Percentiles rank a stretch among this genome's conserved stretches.
phyloP scores from a whole-genome alignment of 768 basidiomycete species.

The Lyophyllum semitale region DNA sequence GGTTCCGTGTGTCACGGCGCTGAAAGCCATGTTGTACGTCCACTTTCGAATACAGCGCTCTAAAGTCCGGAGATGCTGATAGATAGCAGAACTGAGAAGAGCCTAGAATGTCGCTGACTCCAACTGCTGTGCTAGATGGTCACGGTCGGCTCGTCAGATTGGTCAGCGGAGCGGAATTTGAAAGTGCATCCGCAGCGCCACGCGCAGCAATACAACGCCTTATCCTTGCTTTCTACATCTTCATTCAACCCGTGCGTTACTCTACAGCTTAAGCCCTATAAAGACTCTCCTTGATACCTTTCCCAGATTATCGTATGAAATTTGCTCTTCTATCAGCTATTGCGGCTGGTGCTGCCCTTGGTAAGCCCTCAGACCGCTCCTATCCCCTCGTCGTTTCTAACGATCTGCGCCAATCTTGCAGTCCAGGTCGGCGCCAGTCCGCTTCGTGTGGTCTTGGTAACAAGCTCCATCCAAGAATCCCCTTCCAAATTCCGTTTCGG shows the following conservation, averaged over 20 bases:
- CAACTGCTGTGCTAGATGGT: not conserved
- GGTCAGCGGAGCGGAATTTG: constrained; percentile 9
- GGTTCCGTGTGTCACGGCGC: no score
- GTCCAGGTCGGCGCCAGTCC: constrained; percentile 51
- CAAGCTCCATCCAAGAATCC: constrained; percentile 16
- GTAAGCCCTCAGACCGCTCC: constrained; percentile 22
- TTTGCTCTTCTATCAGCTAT: constrained; percentile 23
- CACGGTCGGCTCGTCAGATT: not conserved
- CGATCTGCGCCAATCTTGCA: constrained; percentile 5
- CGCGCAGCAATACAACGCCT: not conserved
- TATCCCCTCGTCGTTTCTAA: not conserved
- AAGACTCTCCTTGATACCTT: constrained; percentile 1
- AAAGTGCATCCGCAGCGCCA: constrained; percentile 10
- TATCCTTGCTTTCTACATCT: not conserved
- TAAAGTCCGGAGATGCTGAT: no score
- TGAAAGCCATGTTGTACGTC: no score
- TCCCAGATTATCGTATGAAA: constrained; percentile 15
- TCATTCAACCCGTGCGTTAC: constrained; percentile 9
- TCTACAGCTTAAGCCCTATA: constrained; percentile 1
- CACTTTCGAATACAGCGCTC: no score
- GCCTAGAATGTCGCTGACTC: not conserved
- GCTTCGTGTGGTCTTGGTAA: constrained; percentile 44
- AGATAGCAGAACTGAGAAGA: no score
- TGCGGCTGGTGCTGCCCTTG: constrained; percentile 35
- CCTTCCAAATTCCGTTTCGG: constrained; percentile 36